Percentiles rank a stretch among this genome's conserved stretches.
Evolutionary conservation across 305 asterid species (phyloP).

Genomic region (Plantago lanceolata): DNA sequence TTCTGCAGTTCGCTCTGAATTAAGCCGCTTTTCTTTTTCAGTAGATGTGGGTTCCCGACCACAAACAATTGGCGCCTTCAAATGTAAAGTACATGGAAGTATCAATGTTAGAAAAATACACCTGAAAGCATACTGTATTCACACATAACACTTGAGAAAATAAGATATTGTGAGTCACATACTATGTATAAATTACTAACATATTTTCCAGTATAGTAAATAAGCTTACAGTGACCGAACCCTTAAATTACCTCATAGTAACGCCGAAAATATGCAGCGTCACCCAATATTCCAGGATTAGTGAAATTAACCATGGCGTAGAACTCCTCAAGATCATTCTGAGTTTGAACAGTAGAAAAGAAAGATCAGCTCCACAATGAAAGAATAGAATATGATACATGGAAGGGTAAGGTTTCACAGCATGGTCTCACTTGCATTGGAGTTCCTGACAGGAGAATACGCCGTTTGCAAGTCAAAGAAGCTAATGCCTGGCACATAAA

Average conservation of each 20-base stretch:
- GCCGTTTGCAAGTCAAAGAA: conserved; percentile 77
- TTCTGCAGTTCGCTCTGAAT: conserved; percentile 82
- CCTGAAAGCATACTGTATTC: not conserved
- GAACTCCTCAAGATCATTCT: conserved; percentile 98
- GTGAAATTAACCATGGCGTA: conserved; percentile 97
- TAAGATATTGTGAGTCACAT: conserved; percentile 1
- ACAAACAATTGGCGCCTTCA: conserved; percentile 77
- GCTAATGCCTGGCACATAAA: conserved; percentile 77
- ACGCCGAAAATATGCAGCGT: conserved; percentile 83
- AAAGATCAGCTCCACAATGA: conserved; percentile 12
- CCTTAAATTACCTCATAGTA: conserved; percentile 71
- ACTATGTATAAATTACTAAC: not conserved
- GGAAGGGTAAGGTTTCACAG: conserved; percentile 19
- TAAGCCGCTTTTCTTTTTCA: conserved; percentile 75
- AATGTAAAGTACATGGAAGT: conserved; percentile 19
- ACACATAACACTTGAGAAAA: not conserved
- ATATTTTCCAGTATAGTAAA: conserved; percentile 2
- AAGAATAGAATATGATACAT: conserved; percentile 15
- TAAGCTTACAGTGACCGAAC: conserved; percentile 11
- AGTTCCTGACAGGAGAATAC: conserved; percentile 87
- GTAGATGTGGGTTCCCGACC: conserved; percentile 90
- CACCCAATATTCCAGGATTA: conserved; percentile 88
- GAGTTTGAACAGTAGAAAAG: conserved; percentile 27
- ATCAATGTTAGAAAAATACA: conserved; percentile 22
- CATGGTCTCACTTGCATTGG: conserved; percentile 85